phyloP scores from a whole-genome alignment of 2,329 filamentous ascomycete species.

The Hypomyces perniciosus region DNA sequence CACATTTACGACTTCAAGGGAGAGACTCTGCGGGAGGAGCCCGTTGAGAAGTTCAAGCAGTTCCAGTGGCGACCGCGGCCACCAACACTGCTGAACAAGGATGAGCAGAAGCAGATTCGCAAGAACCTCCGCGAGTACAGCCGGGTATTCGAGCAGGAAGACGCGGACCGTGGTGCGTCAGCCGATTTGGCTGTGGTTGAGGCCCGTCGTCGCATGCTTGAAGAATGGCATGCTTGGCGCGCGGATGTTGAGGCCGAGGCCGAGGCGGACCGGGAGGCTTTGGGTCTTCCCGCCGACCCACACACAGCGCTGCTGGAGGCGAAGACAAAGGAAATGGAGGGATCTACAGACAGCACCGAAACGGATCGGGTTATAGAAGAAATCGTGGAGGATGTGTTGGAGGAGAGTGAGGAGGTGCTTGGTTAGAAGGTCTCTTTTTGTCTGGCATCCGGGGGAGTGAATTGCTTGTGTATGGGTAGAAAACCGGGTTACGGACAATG shows the following conservation, averaged over 20 bases:
- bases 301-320: constrained; percentile 56
- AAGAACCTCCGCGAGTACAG: constrained; percentile 98
- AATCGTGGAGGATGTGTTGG: constrained; percentile 74
- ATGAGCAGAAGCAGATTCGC: constrained; percentile 95
- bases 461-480: constrained; percentile 12
- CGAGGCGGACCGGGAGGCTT: constrained; percentile 60
- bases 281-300: constrained; percentile 61
- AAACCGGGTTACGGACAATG: constrained; percentile 23
- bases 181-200: constrained; percentile 94
- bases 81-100: constrained; percentile 83
- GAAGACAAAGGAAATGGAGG: constrained; percentile 47
- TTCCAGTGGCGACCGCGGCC: constrained; percentile 91
- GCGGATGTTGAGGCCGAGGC: constrained; percentile 66
- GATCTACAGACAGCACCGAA: constrained; percentile 43
- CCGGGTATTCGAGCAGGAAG: constrained; percentile 90
- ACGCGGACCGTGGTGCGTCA: constrained; percentile 85
- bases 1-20: constrained; percentile 97
- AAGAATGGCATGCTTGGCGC: constrained; percentile 87
- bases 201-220: constrained; percentile 70
- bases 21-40: constrained; percentile 80
- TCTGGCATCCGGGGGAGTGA: constrained; percentile 20
- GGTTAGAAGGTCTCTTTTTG: constrained; percentile 25
- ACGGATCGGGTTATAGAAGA: constrained; percentile 81
- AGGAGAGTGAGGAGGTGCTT: constrained; percentile 78
- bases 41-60: constrained; percentile 96